Evolutionary conservation across 306 rosid genomes (phyloP), one percentile per base, ranked within the genome.

Genomic region (Pterocarpus santalinus): DNA sequence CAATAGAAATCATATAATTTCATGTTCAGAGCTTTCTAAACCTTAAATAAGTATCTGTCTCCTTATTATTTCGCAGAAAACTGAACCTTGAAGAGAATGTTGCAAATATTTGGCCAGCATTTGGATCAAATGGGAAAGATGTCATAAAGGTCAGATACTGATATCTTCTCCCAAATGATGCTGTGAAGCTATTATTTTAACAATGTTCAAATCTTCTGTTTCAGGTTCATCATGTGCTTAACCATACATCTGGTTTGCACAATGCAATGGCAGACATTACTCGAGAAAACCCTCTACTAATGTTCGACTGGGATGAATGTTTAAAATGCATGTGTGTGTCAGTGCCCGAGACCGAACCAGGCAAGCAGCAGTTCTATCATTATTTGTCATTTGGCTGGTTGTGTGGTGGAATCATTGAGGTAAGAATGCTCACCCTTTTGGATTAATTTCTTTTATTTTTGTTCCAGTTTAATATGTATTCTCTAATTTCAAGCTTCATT

Each of bases 381-480:
- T 92, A 88, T 81, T 81, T 92, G 36, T 88, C 98, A 44, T 96
- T 69, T 85, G 99, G 99, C 67, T 94, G 97, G 97, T 78, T 96
- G 68, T 96, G 99, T 75, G 99, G 98, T 78, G 98, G 99, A 72
- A 94, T 96, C 80, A 85, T 96, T 30, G 98, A 96, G 97, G 99
- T 93, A 92, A 41, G 74, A 34, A 77, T 78, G 53, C 79, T 66
- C 57, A 69, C 65, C 74, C 47, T 80, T 61, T 61, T 17, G 56
- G 66, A 56, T 73, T 46, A 47, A 62, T 55, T 10, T 14, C 33
- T 78, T 52, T 13, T 33, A 2, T 60, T 35, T 14, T 1, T 28
- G 53, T 69, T 69, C 69, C 62, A 70, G 67, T 49, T 68, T 30
- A 67, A 51, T 60, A n/a, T 65, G 10, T 13, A 36, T 35, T 60